Base-by-base conservation (phyloP, 129 eudicot genomes). In the Escallonia herrerae region DNA sequence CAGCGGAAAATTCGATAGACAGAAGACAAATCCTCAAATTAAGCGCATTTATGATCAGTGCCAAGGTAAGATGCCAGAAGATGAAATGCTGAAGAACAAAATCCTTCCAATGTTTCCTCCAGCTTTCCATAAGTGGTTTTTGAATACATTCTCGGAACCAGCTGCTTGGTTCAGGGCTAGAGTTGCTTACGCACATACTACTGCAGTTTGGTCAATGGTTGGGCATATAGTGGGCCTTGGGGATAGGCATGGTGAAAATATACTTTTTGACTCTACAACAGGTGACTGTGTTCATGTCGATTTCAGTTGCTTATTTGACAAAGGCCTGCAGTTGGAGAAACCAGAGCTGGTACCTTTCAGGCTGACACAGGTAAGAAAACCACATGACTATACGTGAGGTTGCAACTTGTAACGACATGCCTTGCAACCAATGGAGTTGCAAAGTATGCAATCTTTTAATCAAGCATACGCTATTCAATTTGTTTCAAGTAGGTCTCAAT, bases 121-220 rank as follows among this genome's bases (percentile, higher is more conserved):
- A 37, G 84, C 81, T 76, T 94, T 94, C 80, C 96, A 94, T 72
- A 94, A 80, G 76, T 94, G 99, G 99, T 94, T 94, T 76, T 66
- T 94, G 43, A 94, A 82, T 79, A 94, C 97, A 41, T 94, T 94
- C 72, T 89, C 99, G 15, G 99, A 94, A 76, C 99, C 99, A 48
- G 99, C 99, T 11, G 90, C 89, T 54, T 94, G 99, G 99, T 94
- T 94, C 73, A 82, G 97, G 74, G 99, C 97, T 46, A 83, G 99
- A 22, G 79, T 80, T 74, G 95, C 99, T 62, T 94, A 89, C 78
- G 97, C 97, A 22, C 97, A 89, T 60, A 94, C 99, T 40, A 80
- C 97, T 74, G 97, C 97, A n/a, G 97, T 94, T 66, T 94, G 99
- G 99, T 94, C 99, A 53, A 89, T 94, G 99, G 99, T 94, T 63